Percentiles rank a stretch among this genome's conserved stretches.
Evolutionary conservation across 805 yeast genomes (phyloP).

Genomic region (Kuraishia piskuri): DNA sequence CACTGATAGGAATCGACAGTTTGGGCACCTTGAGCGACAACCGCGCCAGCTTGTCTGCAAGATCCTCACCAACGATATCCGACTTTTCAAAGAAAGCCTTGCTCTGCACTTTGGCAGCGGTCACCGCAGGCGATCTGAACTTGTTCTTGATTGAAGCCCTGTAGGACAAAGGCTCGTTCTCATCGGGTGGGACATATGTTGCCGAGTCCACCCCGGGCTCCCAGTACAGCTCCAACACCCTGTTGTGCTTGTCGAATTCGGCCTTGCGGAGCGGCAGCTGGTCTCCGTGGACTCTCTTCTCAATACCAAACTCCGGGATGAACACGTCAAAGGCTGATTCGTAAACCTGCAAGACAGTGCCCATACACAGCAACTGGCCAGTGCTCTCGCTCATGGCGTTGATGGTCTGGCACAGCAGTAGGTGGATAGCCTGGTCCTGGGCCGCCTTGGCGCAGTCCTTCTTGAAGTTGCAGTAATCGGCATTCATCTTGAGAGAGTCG

Average conservation of each 20-base stretch:
- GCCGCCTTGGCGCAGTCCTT: conserved; percentile 91
- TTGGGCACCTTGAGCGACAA: conserved; percentile 45
- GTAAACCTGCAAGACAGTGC: conserved; percentile 84
- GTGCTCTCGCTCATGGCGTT: conserved; percentile 62
- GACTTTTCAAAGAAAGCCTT: conserved; percentile 23
- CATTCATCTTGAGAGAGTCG: conserved; percentile 68
- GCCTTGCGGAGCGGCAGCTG: conserved; percentile 90
- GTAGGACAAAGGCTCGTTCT: conserved; percentile 66
- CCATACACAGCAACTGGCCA: conserved; percentile 79
- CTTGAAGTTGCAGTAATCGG: conserved; percentile 92
- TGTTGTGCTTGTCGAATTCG: conserved; percentile 67
- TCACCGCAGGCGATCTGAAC: conserved; percentile 60
- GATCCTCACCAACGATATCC: conserved; percentile 27
- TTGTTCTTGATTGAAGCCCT: conserved; percentile 73
- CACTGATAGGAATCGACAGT: conserved; percentile 18
- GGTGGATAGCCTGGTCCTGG: conserved; percentile 90
- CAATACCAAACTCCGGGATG: conserved; percentile 89
- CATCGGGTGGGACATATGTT: conserved; percentile 86
- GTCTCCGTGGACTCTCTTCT: conserved; percentile 95
- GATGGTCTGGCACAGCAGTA: conserved; percentile 74
- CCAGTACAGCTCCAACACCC: conserved; percentile 82
- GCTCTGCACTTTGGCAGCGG: conserved; percentile 57
- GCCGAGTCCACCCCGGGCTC: conserved; percentile 89
- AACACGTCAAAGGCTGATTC: conserved; percentile 94
- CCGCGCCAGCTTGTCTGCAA: conserved; percentile 37